Conservation (phyloP, 495 filamentous ascomycete genomes). For the Trichodelitschia bisporula region DNA sequence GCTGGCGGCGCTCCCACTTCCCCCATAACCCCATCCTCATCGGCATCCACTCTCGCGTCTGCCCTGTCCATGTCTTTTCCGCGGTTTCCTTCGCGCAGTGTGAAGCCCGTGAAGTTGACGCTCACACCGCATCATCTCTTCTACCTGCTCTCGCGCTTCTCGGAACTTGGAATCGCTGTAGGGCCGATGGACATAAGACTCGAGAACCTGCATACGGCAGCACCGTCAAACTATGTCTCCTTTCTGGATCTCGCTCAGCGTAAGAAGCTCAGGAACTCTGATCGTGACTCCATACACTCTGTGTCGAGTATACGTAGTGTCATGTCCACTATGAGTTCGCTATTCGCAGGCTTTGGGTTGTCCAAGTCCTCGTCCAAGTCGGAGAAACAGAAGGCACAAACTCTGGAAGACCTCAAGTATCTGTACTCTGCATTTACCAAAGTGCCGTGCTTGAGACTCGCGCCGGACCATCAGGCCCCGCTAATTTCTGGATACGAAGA, state of each 20-base stretch:
- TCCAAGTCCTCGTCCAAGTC: slow-evolving; percentile 51
- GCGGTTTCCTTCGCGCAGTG: slow-evolving; percentile 55
- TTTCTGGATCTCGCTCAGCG: slow-evolving; percentile 63
- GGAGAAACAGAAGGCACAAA: slow-evolving; percentile 64
- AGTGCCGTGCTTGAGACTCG: slow-evolving; percentile 70
- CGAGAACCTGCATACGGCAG: slow-evolving; percentile 79
- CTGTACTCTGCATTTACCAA: slow-evolving; percentile 97
- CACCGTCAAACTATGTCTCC: slow-evolving; percentile 81
- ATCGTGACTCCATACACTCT: slow-evolving; percentile 77
- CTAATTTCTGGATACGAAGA: slow-evolving; percentile 86
- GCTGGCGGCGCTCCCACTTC: slow-evolving; percentile 6
- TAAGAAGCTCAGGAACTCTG: slow-evolving; percentile 49
- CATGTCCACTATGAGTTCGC: slow-evolving; percentile 78
- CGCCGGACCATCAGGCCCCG: slow-evolving; percentile 71
- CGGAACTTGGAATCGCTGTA: slow-evolving; percentile 70
- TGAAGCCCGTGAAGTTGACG: slow-evolving; percentile 76
- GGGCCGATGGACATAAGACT: slow-evolving; percentile 90
- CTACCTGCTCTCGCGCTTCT: slow-evolving; percentile 82
- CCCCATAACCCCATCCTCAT: slow-evolving; percentile 30
- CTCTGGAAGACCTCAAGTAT: slow-evolving; percentile 75
- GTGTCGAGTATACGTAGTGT: slow-evolving; percentile 93
- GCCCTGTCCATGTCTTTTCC: slow-evolving; percentile 68
- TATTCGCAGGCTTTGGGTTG: slow-evolving; percentile 76
- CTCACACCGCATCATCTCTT: slow-evolving; percentile 96
- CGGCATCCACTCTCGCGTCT: slow-evolving; percentile 39